A percentile compares a stretch with the other conserved stretches of the same genome.
phyloP scores from a whole-genome alignment of 495 filamentous ascomycete genomes.

The Aspergillus kassunensis region DNA sequence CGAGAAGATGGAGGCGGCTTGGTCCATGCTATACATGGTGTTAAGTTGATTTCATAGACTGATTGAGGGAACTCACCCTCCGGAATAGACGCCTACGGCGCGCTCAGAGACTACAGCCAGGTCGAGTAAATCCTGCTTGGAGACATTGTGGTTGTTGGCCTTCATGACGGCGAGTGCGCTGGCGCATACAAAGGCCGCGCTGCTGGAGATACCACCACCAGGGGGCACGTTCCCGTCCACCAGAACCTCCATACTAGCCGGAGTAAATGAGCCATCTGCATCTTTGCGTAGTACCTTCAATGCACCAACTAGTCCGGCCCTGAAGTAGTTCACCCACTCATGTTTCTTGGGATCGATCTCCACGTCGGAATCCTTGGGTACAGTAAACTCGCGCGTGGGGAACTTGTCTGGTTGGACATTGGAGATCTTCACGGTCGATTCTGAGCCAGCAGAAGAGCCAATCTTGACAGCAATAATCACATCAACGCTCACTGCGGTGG shows the following conservation, averaged over 20 bases:
- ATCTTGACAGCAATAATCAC: slow-evolving; percentile 81
- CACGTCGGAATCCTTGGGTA: slow-evolving; percentile 62
- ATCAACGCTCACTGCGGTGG: slow-evolving; percentile 91
- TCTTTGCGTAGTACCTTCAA: slow-evolving; percentile 72
- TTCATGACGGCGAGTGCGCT: slow-evolving; percentile 84
- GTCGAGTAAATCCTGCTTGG: slow-evolving; percentile 86
- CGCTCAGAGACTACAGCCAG: slow-evolving; percentile 91
- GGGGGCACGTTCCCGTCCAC: slow-evolving; percentile 89
- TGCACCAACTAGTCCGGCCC: slow-evolving; percentile 79
- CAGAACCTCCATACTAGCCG: slow-evolving; percentile 79
- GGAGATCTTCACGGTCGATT: slow-evolving; percentile 59
- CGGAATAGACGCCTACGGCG: slow-evolving; percentile 92
- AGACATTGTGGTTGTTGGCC: slow-evolving; percentile 78
- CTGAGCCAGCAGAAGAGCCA: slow-evolving; percentile 35
- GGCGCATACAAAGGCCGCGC: slow-evolving; percentile 89
- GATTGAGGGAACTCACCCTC: slow-evolving; percentile 57
- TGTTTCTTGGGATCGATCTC: slow-evolving; percentile 79
- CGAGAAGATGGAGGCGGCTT: slow-evolving; percentile 94
- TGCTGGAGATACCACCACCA: slow-evolving; percentile 88
- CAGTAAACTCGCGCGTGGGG: slow-evolving; percentile 67
- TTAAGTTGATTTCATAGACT: neutral
- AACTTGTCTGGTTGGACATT: slow-evolving; percentile 79
- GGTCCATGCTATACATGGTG: slow-evolving; percentile 66
- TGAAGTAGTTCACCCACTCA: slow-evolving; percentile 99
- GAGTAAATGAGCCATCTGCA: slow-evolving; percentile 48